These are phyloP conservation scores for Zizania latifolia DNA, from an alignment of 176 grass and related monocot species.

Conservation along the genomic window DNA sequence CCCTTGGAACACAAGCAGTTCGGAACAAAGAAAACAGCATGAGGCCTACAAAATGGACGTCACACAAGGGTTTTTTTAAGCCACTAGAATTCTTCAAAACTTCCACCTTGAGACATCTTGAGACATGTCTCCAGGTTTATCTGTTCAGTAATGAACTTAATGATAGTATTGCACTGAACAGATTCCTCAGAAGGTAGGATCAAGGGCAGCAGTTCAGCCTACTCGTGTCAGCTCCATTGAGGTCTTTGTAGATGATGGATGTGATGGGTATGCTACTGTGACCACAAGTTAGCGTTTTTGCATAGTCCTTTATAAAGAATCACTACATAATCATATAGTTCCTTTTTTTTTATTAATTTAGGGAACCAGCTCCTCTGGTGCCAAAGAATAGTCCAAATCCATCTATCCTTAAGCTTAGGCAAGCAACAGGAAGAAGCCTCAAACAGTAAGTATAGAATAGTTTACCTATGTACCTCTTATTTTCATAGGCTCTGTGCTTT, in stretches of 20 bases:
- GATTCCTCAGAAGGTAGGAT: slow-evolving; percentile 57
- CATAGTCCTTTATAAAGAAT: slow-evolving; percentile 1
- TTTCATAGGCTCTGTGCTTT: not conserved
- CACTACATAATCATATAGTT: not conserved
- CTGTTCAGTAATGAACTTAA: slow-evolving; percentile 10
- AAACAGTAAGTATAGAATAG: slow-evolving; percentile 64
- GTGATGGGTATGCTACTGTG: slow-evolving; percentile 46
- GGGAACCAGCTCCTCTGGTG: slow-evolving; percentile 42
- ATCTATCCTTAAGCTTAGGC: slow-evolving; percentile 65
- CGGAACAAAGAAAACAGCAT: slow-evolving; percentile 88
- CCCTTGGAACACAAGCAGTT: slow-evolving; percentile 64
- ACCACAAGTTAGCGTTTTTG: not conserved
- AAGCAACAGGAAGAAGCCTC: slow-evolving; percentile 60
- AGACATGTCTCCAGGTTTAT: not conserved
- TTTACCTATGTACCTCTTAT: not conserved
- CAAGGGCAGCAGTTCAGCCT: slow-evolving; percentile 31
- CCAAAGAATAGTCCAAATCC: slow-evolving; percentile 58
- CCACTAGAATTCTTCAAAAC: slow-evolving; percentile 5
- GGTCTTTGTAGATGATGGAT: slow-evolving; percentile 74
- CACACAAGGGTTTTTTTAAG: slow-evolving; percentile 50
- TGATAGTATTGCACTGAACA: slow-evolving; percentile 20
- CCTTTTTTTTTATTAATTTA: slow-evolving; percentile 22
- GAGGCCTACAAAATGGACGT: slow-evolving; percentile 72
- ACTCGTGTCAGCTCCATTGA: slow-evolving; percentile 45
- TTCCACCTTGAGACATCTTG: not conserved